Base-by-base conservation (phyloP, 441 rosid genomes). In the Pelargonium hybrid region DNA sequence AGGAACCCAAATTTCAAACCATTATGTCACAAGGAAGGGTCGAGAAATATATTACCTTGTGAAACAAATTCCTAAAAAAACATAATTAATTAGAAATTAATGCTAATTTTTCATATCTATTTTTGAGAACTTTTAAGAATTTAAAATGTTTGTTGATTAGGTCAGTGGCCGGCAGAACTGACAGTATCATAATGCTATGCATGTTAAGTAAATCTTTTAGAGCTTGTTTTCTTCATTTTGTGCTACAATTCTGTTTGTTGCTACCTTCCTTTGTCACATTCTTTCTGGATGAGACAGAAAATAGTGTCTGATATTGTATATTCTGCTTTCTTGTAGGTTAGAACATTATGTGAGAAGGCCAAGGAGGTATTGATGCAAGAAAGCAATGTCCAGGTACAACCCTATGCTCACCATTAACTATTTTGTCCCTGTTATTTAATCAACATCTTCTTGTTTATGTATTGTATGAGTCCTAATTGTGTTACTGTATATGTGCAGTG, bases 331-430 rank as follows among this genome's bases (percentile, higher is more conserved):
- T 23, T 68, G 15, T 80, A 85, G 93, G 91, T 88, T 72, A 84
- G 87, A 83, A 79, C 77, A 63, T 78, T 88, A 75, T 88, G 91
- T 9, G 93, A 88, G 82, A 88, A 88, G 79, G 89, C 93, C 18
- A 88, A 87, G 81, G 93, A 88, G 85, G 62, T 56, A 56, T 56
- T 56, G 8, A 56, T 56, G 62, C 62, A 56, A 56, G 62, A 56
- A 56, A 56, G 90, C 87, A 88, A 87, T 73, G 93, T 88, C 75
- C 93, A 87, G 93, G 91, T 83, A 56, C 26, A 74, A 47, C 64
- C 57, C 66, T 56, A 18, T 56, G 13, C 62, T 13, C 26, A 8
- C 9, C 2, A 8, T 56, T 56, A 56, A 56, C 62, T 7, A 25
- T 56, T 56, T 17, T 62, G 20, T 74, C 68, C 67, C 70, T 29